A percentile compares a stretch with the other conserved stretches of the same genome.
Evolutionary conservation across 2,329 filamentous ascomycete genomes (phyloP).

Genomic region (Lecanosticta acicola): DNA sequence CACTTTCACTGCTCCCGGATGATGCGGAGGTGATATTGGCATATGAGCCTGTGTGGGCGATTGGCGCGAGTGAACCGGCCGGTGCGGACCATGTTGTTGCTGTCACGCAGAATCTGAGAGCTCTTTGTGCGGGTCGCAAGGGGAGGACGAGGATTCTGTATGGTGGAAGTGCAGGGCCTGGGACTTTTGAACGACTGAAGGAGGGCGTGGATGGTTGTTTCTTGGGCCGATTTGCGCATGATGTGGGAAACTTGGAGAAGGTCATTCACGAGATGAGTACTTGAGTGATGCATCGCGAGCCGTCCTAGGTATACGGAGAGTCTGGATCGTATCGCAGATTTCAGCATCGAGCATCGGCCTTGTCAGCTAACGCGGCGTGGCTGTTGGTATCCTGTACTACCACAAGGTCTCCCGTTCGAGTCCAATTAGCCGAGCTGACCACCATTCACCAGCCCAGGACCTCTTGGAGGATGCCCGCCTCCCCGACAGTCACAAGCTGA

Average conservation of each 20-base stretch:
- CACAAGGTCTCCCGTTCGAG: not conserved
- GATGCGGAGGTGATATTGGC: constrained; percentile 68
- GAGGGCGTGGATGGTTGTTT: constrained; percentile 74
- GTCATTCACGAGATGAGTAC: constrained; percentile 63
- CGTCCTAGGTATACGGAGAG: too few species aligned
- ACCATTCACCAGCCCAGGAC: not conserved
- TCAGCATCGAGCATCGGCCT: not conserved
- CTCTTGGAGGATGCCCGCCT: not conserved
- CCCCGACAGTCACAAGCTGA: too few species aligned
- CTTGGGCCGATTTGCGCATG: constrained; percentile 74
- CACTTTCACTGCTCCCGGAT: constrained; percentile 56
- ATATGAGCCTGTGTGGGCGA: constrained; percentile 87
- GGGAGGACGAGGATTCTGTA: constrained; percentile 68
- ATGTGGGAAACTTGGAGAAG: constrained; percentile 63
- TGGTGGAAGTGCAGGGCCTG: constrained; percentile 76
- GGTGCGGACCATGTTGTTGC: constrained; percentile 64
- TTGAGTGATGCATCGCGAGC: too few species aligned
- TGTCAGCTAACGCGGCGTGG: not conserved
- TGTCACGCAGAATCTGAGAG: constrained; percentile 61
- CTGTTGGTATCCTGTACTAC: not conserved
- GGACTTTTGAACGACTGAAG: constrained; percentile 63
- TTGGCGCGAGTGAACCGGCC: constrained; percentile 68
- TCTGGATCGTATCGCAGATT: too few species aligned
- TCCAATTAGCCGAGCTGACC: not conserved
- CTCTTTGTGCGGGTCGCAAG: constrained; percentile 47